Base-by-base conservation (phyloP, 805 yeast genomes). In the Starmerella bombicola region DNA sequence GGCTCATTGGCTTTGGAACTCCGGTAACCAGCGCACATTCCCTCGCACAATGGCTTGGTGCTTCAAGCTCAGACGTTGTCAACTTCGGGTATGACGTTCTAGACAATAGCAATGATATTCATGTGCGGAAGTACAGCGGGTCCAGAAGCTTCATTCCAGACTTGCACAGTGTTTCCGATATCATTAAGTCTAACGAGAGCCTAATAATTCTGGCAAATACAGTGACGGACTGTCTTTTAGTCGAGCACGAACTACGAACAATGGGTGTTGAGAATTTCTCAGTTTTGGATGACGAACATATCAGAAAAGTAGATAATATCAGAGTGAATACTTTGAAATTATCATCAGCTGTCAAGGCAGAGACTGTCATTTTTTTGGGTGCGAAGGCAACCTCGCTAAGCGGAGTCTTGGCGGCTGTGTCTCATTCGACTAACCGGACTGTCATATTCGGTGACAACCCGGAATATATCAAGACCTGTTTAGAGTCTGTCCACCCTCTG, bases 31-130 rank as follows among this genome's bases (percentile, higher is more conserved):
- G 78, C 54, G 81, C 80, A 3, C 67, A 73, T 38, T 95, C 83
- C 48, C 60, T 86, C 43, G 88, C 81, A 1, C 82, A 78, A 40
- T 91, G 97, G 95, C 59, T 91, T 22, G 93, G 91, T 2, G 77
- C 80, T 20, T 51, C 68, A 1, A 78, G 74, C 51, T 49, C 52
- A 16, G 66, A 74, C 36, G 66, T 77, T 5, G 83, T 67, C 63
- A 85, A 84, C 52, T 85, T 80, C 55, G 69, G 74, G 15, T 76
- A 93, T 0, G 63, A 63, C 70, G 41, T 73, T 80, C 17, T 77
- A 68, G 48, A 52, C 80, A 33, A 66, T 71, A 3, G 50, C 56
- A 17, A 64, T 64, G 37, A 63, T 60, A 16, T 66, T 12, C 39
- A 38, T 6, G 29, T 74, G 51, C 8, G 25, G 23, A 10, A n/a